Base-by-base conservation (phyloP, 352 stramenopile genomes). In the Plasmopara viticola region DNA sequence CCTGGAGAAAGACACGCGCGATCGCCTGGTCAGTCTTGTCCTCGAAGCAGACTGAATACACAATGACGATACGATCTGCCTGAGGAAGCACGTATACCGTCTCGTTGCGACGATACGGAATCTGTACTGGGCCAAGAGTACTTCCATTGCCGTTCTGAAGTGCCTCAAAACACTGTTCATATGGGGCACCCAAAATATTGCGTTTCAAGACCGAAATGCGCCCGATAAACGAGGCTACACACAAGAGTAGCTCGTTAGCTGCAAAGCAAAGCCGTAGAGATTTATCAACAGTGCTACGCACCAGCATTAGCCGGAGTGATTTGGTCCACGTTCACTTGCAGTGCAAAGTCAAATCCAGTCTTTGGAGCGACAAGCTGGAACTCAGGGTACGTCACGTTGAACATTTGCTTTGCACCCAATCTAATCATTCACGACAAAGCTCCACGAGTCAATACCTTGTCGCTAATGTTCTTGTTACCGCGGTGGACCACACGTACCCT, bases 31-130 rank as follows among this genome's bases (percentile, higher is more conserved):
- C 92, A 15, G 93, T 96, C 53, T 86, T 89, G 66, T 98, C 91
- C n/a, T 84, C 75, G 56, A 98, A 97, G 55, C 92, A 92, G 18
- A 97, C 72, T 40, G 77, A 89, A 60, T 95, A 98, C 44, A 96
- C 86, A 42, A 98, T 81, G 44, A 96, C 85, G 50, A 97, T 90
- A 49, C 90, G 84, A 49, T 96, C 86, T 4, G 66, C 68, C 53
- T 92, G 78, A 12, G 86, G 86, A n/a, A 93, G 58, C 25, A 95
- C 74, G 38, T 86, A 93, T 41, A 95, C 90, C 38, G 70, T 87
- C 58, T 95, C 86, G 48, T 89, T 84, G 49, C 78, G 82, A 28
- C 84, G 82, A 65, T 90, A 94, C n/a, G 80, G 82, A 53, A 95
- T 90, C 53, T 91, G 77, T 48, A 90, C 81, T 0, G 78, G 63